Evolutionary conservation across 805 yeast species (phyloP).

Genomic region (Metschnikowia borealis): DNA sequence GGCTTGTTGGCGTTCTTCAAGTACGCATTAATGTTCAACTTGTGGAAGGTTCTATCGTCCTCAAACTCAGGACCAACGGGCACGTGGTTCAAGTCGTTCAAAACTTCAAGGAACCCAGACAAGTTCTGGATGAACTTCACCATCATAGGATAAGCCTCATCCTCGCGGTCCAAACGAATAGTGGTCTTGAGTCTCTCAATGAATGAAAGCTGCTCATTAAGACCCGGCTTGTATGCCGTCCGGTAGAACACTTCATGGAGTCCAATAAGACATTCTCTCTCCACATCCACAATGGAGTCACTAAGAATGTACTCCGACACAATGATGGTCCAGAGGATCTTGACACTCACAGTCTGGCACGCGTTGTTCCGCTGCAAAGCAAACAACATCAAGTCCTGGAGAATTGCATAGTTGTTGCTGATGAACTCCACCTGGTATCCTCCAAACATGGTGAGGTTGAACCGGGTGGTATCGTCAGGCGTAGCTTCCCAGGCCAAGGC

Average conservation of each 20-base stretch:
- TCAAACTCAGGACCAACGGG: constrained; percentile 82
- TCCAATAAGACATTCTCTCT: constrained; percentile 58
- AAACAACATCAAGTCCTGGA: constrained; percentile 61
- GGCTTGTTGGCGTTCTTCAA: constrained; percentile 75
- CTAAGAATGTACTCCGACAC: constrained; percentile 61
- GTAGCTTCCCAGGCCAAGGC: constrained; percentile 60
- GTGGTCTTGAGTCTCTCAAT: constrained; percentile 46
- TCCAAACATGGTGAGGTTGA: constrained; percentile 58
- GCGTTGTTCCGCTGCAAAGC: constrained; percentile 62
- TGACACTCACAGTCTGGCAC: constrained; percentile 60
- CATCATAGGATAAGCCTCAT: constrained; percentile 53
- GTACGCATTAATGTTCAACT: constrained; percentile 69
- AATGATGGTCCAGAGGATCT: constrained; percentile 66
- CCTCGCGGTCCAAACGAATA: constrained; percentile 57
- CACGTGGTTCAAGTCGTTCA: constrained; percentile 65
- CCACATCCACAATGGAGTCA: constrained; percentile 56
- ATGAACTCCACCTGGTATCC: constrained; percentile 70
- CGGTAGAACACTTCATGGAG: constrained; percentile 61
- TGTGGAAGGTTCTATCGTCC: constrained; percentile 80
- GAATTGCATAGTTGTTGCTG: constrained; percentile 51
- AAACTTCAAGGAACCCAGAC: constrained; percentile 57
- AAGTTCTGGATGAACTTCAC: constrained; percentile 50
- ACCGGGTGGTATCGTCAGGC: constrained; percentile 51
- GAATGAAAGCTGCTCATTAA: constrained; percentile 51
- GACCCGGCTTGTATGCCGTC: constrained; percentile 52